Conservation (phyloP, 2,329 filamentous ascomycete species). For the Pseudogymnoascus sp. region DNA sequence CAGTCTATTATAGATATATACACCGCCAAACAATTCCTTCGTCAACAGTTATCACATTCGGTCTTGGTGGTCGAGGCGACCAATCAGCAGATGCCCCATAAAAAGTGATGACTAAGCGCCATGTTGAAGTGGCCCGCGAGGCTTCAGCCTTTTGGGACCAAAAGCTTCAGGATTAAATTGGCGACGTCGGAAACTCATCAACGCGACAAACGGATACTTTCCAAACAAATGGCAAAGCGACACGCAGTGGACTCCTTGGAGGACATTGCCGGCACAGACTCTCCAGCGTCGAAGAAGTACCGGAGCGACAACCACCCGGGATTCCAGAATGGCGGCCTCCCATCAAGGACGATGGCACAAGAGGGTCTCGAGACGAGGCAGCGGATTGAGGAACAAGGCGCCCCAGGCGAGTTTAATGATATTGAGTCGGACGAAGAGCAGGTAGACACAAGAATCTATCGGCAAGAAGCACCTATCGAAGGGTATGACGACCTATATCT, state of each 20-base stretch:
- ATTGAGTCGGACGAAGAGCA: slow-evolving; percentile 28
- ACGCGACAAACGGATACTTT: not conserved
- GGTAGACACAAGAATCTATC: slow-evolving; percentile 32
- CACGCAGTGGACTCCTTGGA: slow-evolving; percentile 54
- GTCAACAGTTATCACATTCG: not conserved
- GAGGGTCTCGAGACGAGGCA: slow-evolving; percentile 15
- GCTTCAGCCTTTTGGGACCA: slow-evolving; percentile 3
- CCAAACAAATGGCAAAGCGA: slow-evolving; percentile 42
- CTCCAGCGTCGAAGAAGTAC: slow-evolving; percentile 52
- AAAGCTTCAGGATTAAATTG: slow-evolving; percentile 1
- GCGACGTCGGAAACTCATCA: slow-evolving; percentile 1
- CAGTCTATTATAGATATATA: too few species aligned
- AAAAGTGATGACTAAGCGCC: not conserved
- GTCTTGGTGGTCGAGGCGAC: not conserved
- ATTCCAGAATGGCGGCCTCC: slow-evolving; percentile 21
- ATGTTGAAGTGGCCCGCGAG: not conserved
- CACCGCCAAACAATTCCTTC: too few species aligned
- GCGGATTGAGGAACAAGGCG: slow-evolving; percentile 18
- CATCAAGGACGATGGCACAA: slow-evolving; percentile 22
- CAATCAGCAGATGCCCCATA: not conserved
- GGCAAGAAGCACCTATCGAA: slow-evolving; percentile 71
- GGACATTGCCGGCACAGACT: slow-evolving; percentile 44
- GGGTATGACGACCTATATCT: slow-evolving; percentile 96
- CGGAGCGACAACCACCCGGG: slow-evolving; percentile 33
- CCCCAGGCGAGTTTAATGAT: slow-evolving; percentile 23